Percentiles rank a stretch among this genome's conserved stretches.
These are phyloP conservation scores for Trichoderma reesei DNA, from an alignment of 495 filamentous ascomycete genomes.

Conservation along the genomic window DNA sequence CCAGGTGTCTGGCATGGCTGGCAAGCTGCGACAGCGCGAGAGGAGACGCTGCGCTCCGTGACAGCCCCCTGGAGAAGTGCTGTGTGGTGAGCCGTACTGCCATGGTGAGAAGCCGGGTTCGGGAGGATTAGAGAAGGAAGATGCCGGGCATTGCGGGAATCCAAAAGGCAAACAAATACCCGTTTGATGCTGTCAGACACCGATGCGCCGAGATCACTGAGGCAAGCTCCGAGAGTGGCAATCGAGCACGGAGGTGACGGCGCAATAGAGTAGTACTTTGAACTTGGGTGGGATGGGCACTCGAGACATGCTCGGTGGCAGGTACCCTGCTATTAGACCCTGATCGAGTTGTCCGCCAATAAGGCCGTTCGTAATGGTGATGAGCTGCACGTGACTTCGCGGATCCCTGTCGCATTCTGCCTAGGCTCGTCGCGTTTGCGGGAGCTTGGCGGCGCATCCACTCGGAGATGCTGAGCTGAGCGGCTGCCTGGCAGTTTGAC, in stretches of 20 bases:
- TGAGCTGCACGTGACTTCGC: background rate
- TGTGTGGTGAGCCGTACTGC: background rate
- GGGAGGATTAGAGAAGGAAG: background rate
- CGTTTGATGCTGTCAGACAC: background rate
- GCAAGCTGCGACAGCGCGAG: constrained; percentile 9
- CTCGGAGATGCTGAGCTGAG: background rate
- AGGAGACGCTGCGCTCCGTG: constrained; percentile 3
- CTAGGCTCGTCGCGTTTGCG: background rate
- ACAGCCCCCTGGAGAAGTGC: constrained; percentile 4
- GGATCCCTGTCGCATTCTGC: constrained; percentile 2
- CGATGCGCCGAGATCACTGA: constrained; percentile 4
- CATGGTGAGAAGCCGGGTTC: background rate
- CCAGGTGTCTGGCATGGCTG: constrained; percentile 41
- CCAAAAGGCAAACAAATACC: background rate
- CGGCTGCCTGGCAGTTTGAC: background rate
- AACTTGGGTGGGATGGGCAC: background rate
- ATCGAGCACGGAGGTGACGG: background rate
- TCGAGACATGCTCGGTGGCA: background rate
- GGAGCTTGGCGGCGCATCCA: background rate
- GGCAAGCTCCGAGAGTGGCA: constrained; percentile 4
- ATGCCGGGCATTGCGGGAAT: background rate
- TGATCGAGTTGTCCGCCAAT: background rate
- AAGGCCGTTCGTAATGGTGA: background rate
- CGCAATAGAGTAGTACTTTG: background rate
- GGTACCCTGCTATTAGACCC: background rate